Conservation (phyloP, 495 filamentous ascomycete species). For the Penicillium malachiteum region DNA sequence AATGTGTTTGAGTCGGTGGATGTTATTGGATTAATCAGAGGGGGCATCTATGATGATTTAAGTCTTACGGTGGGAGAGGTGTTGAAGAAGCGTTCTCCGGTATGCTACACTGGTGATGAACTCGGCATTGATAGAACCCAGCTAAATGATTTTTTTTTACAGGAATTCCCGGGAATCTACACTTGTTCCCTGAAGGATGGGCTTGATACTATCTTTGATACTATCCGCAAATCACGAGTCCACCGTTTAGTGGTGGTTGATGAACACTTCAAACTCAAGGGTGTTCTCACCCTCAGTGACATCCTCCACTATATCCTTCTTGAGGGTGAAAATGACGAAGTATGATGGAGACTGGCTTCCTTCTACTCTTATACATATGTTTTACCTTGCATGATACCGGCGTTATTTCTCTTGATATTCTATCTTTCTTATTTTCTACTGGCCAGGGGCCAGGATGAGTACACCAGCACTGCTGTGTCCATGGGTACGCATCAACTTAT, state of each 20-base stretch:
- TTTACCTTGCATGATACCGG: slow-evolving; percentile 37
- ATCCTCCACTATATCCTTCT: slow-evolving; percentile 94
- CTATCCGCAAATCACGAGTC: slow-evolving; percentile 89
- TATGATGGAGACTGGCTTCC: slow-evolving; percentile 22
- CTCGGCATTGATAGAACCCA: background rate
- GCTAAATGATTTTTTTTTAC: background rate
- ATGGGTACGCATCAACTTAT: too few relatives aligned
- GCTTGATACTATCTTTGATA: slow-evolving; percentile 94
- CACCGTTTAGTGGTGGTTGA: slow-evolving; percentile 93
- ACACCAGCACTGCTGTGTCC: too few relatives aligned
- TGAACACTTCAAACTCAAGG: slow-evolving; percentile 78
- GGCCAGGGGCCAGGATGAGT: too few relatives aligned
- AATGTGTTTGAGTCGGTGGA: slow-evolving; percentile 99
- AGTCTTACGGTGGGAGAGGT: slow-evolving; percentile 86
- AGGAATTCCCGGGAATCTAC: slow-evolving; percentile 96
- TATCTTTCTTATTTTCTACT: slow-evolving; percentile 8
- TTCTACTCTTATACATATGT: slow-evolving; percentile 26
- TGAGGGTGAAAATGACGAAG: slow-evolving; percentile 65
- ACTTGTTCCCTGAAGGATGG: slow-evolving; percentile 91
- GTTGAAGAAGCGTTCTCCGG: slow-evolving; percentile 78
- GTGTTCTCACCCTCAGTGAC: slow-evolving; percentile 91
- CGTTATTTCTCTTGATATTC: slow-evolving; percentile 30
- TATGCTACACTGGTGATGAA: slow-evolving; percentile 30
- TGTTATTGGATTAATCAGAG: slow-evolving; percentile 93
- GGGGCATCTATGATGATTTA: slow-evolving; percentile 87